These are phyloP conservation scores for Neofusicoccum parvum DNA, from an alignment of 2,329 filamentous ascomycete genomes.

Conservation along the genomic window DNA sequence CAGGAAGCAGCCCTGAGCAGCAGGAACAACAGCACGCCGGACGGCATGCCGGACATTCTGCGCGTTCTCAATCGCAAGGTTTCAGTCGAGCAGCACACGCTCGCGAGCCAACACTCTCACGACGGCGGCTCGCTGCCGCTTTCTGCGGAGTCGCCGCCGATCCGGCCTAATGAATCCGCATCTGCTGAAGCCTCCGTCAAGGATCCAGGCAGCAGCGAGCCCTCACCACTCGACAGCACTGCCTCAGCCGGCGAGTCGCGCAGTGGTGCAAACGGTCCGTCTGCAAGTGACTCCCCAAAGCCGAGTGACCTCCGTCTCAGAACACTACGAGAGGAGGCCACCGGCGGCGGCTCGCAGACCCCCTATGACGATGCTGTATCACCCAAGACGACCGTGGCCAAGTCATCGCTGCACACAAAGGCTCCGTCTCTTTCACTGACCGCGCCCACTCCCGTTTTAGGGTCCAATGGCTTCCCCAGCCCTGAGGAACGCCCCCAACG, in stretches of 20 bases:
- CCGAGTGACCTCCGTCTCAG: conserved; percentile 16
- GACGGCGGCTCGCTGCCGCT: conserved; percentile 6
- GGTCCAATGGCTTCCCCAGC: conserved; percentile 39
- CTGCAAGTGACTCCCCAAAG: not conserved
- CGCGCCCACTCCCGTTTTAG: conserved; percentile 41
- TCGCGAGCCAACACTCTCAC: not conserved
- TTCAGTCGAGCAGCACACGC: conserved; percentile 13
- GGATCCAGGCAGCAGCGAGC: conserved; percentile 12
- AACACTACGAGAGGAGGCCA: conserved; percentile 11
- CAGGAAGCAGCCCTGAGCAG: conserved; percentile 15
- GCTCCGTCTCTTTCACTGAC: conserved; percentile 41
- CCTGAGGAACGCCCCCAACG: conserved; percentile 55
- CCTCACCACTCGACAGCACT: conserved; percentile 4
- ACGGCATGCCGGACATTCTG: not conserved
- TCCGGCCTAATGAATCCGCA: conserved; percentile 5
- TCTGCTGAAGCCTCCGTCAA: not conserved
- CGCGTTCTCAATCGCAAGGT: not conserved
- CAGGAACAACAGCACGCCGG: conserved; percentile 18
- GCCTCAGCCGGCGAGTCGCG: not conserved
- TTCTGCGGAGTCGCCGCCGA: conserved; percentile 9
- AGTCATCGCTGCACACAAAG: conserved; percentile 27
- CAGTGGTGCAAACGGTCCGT: not conserved
- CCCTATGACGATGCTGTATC: conserved; percentile 18
- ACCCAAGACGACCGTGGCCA: conserved; percentile 11
- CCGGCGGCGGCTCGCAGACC: not conserved